Evolutionary conservation across 345 rosid species (phyloP), one percentile per base, ranked within the genome.

Genomic region (Turnera subulata): DNA sequence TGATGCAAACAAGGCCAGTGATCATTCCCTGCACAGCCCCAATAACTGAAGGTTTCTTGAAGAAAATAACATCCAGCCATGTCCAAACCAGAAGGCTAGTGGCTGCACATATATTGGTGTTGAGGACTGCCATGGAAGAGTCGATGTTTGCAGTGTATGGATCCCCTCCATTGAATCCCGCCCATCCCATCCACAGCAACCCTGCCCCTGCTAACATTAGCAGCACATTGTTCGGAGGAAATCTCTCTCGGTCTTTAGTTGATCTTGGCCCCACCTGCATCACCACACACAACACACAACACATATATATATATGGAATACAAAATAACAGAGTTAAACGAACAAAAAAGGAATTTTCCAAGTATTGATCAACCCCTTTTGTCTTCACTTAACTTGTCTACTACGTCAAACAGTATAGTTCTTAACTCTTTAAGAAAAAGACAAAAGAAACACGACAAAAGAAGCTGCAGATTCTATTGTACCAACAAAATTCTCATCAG

Each of bases 21-120:
- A 75, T 78, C 82, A 78, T 78, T 65, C 82, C 83, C 63, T 78
- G 83, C 24, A 78, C 83, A 17, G 83, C 83, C 11, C 83, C 83
- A 29, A 79, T 67, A 5, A 79, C 83, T 16, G 80, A 79, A 49
- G 83, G 83, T 64, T 79, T 75, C 24, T 75, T 46, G 63, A 79
- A 79, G 71, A 72, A 75, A 16, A 75, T 63, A 60, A 79, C 83
- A 37, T 79, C 83, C n/a, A 79, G 83, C 67, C 78, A 79, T 13
- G 83, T 79, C 83, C 83, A 79, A 4, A 75, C 76, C 21, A 79
- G 77, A 6, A 79, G 74, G 26, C 83, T 79, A 1, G 83, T 79
- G 2, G 83, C 83, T 6, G 80, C 83, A 43, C 83, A 79, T 0
- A 79, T 73, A 67, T 79, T 75, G 13, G 83, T 79, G 63, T 79